Evolutionary conservation across 306 rosid genomes (phyloP).

Genomic region (Glycyrrhiza uralensis): DNA sequence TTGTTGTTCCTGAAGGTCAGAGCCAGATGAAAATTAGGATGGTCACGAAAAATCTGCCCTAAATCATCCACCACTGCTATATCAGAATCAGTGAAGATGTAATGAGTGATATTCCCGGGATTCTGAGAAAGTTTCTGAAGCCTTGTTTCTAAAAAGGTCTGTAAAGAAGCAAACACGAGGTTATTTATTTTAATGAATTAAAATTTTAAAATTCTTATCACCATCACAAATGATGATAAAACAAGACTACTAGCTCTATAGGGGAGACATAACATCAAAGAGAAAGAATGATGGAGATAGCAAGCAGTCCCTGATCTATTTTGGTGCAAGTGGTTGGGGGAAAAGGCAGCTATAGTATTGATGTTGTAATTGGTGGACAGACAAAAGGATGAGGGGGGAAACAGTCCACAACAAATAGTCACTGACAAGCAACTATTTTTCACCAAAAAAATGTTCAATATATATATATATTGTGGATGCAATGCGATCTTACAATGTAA

Average conservation of each 20-base stretch:
- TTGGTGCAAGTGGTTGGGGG: background rate
- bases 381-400: background rate
- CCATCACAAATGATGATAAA: background rate
- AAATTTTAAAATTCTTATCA: background rate
- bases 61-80: conserved; percentile 80
- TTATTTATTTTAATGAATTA: background rate
- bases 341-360: background rate
- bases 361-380: background rate
- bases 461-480: conserved; percentile 34
- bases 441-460: conserved; percentile 30
- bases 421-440: conserved; percentile 3
- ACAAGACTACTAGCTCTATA: background rate
- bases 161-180: conserved; percentile 29
- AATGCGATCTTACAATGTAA: conserved; percentile 85
- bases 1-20: conserved; percentile 91
- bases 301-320: conserved; percentile 1
- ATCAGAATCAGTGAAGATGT: conserved; percentile 90
- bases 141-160: conserved; percentile 70
- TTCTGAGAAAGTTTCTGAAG: conserved; percentile 51
- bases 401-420: background rate
- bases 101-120: conserved; percentile 45
- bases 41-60: conserved; percentile 56
- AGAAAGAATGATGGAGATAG: background rate
- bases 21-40: conserved; percentile 74
- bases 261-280: background rate